phyloP scores from a whole-genome alignment of 2,329 filamentous ascomycete species.

The Akanthomyces uredinophilus region DNA sequence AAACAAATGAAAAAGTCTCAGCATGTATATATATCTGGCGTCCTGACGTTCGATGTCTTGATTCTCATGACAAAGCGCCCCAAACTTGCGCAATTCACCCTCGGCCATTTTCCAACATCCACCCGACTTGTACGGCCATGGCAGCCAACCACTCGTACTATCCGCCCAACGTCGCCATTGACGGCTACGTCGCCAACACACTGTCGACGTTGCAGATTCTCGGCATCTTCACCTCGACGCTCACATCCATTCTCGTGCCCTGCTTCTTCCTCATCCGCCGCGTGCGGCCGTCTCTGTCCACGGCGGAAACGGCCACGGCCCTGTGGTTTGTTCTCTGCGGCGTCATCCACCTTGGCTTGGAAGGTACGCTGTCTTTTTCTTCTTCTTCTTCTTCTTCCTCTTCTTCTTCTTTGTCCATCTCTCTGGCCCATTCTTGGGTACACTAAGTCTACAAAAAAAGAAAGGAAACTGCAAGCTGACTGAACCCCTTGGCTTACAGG shows the following conservation, averaged over 20 bases:
- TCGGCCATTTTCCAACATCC: background rate
- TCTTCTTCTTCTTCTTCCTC: too few relatives aligned
- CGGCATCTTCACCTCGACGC: slow-evolving; percentile 52
- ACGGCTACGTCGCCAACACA: slow-evolving; percentile 62
- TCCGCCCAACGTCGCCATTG: slow-evolving; percentile 57
- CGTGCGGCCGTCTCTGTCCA: slow-evolving; percentile 46
- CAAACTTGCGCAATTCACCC: background rate
- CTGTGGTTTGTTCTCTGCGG: slow-evolving; percentile 69
- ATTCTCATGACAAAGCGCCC: background rate
- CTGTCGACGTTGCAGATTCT: slow-evolving; percentile 55
- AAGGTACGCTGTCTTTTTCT: slow-evolving; percentile 19
- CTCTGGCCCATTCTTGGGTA: too few relatives aligned
- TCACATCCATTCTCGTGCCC: slow-evolving; percentile 50
- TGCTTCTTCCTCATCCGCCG: slow-evolving; percentile 51
- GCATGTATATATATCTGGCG: background rate
- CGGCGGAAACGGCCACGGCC: slow-evolving; percentile 51
- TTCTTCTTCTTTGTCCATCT: too few relatives aligned
- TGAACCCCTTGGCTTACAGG: slow-evolving; percentile 21
- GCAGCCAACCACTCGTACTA: slow-evolving; percentile 59
- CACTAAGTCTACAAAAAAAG: background rate
- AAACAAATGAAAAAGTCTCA: background rate
- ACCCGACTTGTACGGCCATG: background rate
- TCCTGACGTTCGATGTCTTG: background rate
- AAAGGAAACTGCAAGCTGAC: background rate
- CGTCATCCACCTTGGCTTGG: slow-evolving; percentile 32